A percentile compares a stretch with the other conserved stretches of the same genome.
Conservation (phyloP, 2,329 filamentous ascomycete genomes). For the Phyllosticta paracitricarpa region DNA sequence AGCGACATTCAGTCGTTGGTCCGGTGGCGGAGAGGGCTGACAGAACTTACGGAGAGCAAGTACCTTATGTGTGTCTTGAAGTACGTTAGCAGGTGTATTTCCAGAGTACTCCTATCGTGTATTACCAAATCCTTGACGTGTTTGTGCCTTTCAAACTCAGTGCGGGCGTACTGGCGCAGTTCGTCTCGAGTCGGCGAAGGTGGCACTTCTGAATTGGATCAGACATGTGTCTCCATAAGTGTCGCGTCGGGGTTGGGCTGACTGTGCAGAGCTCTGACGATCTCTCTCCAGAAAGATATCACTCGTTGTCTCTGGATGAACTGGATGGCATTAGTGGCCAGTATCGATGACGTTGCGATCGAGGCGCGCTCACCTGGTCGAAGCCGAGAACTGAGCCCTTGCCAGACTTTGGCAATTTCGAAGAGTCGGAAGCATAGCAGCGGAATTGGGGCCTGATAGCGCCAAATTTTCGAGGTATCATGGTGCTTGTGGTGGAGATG, state of each 20-base stretch:
- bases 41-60: slow-evolving; percentile 32
- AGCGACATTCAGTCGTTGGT: neutral
- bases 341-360: neutral
- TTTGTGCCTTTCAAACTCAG: slow-evolving; percentile 39
- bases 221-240: neutral
- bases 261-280: slow-evolving; percentile 32
- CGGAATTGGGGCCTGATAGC: neutral
- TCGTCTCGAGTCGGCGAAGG: slow-evolving; percentile 29
- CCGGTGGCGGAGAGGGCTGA: neutral
- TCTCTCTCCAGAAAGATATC: slow-evolving; percentile 38
- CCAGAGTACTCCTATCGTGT: neutral
- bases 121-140: slow-evolving; percentile 38
- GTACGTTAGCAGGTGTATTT: slow-evolving; percentile 12
- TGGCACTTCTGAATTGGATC: slow-evolving; percentile 21
- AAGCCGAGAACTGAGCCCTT: slow-evolving; percentile 24
- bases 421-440: neutral
- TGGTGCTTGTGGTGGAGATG: neutral
- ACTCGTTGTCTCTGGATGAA: slow-evolving; percentile 41
- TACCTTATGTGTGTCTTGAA: slow-evolving; percentile 37
- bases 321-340: slow-evolving; percentile 16
- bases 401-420: slow-evolving; percentile 15
- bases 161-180: slow-evolving; percentile 38
- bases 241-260: slow-evolving; percentile 3
- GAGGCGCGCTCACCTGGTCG: slow-evolving; percentile 21
- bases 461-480: neutral